Base-by-base conservation (phyloP, 1,284 basidiomycete genomes). In the Leccinum pachyderme region DNA sequence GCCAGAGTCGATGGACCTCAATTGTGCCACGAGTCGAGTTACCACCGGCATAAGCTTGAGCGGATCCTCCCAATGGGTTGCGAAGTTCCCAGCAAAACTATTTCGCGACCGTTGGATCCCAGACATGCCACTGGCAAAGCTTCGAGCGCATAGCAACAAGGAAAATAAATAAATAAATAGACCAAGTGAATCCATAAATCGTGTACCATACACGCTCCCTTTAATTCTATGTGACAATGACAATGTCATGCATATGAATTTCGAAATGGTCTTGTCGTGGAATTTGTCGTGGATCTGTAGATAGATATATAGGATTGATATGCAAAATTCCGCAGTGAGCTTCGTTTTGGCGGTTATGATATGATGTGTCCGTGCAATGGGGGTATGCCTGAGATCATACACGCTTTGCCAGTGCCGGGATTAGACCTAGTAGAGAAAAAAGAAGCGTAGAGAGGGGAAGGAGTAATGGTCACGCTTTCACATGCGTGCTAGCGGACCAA, bases 401-500 rank as follows among this genome's bases (percentile, higher is more conserved):
- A 8, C n/a, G 33, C 33, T 35, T 8, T 35, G 33, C n/a, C 7
- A 35, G 3, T 41, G 39, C 6, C 37, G 37, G 37, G 18, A 22
- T 22, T 39, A 39, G n/a, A 9, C 37, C 22, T 18, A 41, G 18
- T 41, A 24, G 22, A 41, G 39, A 41, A 6, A 22, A 2, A 41
- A 24, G 6, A 39, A 22, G 37, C 18, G 22, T 8, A 39, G 18
- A 12, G 39, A 22, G 32, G 13, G 22, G 39, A 41, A 11, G 18
- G 22, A 24, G 15, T n/a, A 7, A 2, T n/a, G 12, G 8, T 27
- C 25, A n/a, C 25, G 7, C 25, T 27, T 27, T 29, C n/a, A 62
- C 59, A 63, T 12, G 32, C 54, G 56, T 11, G 64, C 55, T 35
- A 51, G 32, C 28, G 39, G 28, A 7, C 12, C 57, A 18, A 62